These are phyloP conservation scores for Volvariella surrecta DNA, from an alignment of 1,284 basidiomycete genomes.

Conservation along the genomic window DNA sequence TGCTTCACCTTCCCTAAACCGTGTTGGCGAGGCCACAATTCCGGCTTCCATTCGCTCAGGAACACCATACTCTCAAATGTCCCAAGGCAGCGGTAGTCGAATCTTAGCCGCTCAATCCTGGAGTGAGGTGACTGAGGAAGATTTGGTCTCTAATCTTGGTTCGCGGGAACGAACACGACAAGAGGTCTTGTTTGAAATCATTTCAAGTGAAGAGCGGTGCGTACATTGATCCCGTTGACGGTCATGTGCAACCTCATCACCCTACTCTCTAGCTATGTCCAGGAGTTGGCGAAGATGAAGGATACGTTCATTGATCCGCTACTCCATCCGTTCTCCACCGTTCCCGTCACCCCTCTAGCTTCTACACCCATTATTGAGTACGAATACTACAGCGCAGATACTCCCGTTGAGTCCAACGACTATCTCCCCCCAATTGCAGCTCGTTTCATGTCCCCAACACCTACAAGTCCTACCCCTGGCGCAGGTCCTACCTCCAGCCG, in stretches of 20 bases:
- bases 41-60: constrained; percentile 65
- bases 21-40: constrained; percentile 39
- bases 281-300: constrained; percentile 84
- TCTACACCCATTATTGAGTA: constrained; percentile 55
- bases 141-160: constrained; percentile 89
- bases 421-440: constrained; percentile 84
- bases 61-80: constrained; percentile 74
- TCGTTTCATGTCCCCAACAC: constrained; percentile 76
- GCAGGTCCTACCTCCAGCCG: constrained; percentile 23
- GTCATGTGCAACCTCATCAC: constrained; percentile 4
- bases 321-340: constrained; percentile 67
- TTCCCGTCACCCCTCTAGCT: constrained; percentile 36
- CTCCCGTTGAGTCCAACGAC: constrained; percentile 61
- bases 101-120: constrained; percentile 82
- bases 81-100: constrained; percentile 54
- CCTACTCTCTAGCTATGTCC: constrained; percentile 69
- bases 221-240: constrained; percentile 11
- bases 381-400: constrained; percentile 58
- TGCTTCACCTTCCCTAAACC: constrained; percentile 54
- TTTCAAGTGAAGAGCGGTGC: constrained; percentile 92
- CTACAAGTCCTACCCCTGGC: constrained; percentile 40
- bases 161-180: constrained; percentile 91
- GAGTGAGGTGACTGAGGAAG: constrained; percentile 94
- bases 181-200: constrained; percentile 97
- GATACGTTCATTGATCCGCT: constrained; percentile 89